A percentile compares a stretch with the other conserved stretches of the same genome.
phyloP scores from a whole-genome alignment of 2,329 filamentous ascomycete genomes.

The Pseudogymnoascus sp. region DNA sequence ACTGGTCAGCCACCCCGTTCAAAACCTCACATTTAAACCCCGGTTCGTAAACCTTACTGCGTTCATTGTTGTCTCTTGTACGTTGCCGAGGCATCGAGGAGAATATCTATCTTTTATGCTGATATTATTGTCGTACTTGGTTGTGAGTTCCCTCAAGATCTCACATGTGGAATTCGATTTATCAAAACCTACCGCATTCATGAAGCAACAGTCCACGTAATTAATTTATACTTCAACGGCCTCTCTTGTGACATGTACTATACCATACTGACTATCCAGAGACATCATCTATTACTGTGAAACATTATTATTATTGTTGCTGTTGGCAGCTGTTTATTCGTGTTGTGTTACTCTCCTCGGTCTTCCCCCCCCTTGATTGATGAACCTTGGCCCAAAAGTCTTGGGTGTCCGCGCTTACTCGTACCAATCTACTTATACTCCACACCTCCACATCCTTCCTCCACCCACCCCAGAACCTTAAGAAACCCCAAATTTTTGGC shows the following conservation, averaged over 20 bases:
- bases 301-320: not conserved
- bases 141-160: not conserved
- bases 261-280: too few relatives aligned
- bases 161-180: not conserved
- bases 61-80: not conserved
- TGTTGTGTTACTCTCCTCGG: not conserved
- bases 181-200: not conserved
- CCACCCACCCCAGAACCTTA: slow-evolving; percentile 2
- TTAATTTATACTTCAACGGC: not conserved
- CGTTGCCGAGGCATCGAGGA: not conserved
- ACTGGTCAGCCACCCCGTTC: not conserved
- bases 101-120: too few relatives aligned
- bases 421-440: slow-evolving; percentile 1
- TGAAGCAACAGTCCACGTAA: not conserved
- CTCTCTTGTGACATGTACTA: not conserved
- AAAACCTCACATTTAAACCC: not conserved
- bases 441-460: not conserved
- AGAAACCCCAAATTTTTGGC: slow-evolving; percentile 5
- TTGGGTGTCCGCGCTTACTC: not conserved
- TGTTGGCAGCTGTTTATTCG: not conserved
- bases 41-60: not conserved
- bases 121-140: not conserved
- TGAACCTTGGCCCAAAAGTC: not conserved
- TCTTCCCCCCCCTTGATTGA: not conserved
- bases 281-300: not conserved